Evolutionary conservation across 495 filamentous ascomycete genomes (phyloP).

Genomic region (Neurospora intermedia): DNA sequence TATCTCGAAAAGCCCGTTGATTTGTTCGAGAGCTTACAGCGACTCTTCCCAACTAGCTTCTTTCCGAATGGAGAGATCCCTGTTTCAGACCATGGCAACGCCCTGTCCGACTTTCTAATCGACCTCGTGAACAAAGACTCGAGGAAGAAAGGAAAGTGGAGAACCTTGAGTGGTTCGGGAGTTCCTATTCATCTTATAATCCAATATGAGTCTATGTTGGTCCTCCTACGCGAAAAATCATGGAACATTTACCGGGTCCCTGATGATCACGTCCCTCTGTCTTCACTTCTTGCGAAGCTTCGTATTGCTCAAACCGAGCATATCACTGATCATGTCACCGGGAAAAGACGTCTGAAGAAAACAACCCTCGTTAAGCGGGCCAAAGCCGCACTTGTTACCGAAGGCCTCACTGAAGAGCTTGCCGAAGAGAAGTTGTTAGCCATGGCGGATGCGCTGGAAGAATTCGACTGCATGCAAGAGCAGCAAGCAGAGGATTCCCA

Average conservation of each 20-base stretch:
- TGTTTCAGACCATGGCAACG: conserved; percentile 17
- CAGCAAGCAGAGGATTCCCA: not conserved
- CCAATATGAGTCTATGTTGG: not conserved
- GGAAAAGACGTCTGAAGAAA: conserved; percentile 13
- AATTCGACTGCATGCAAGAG: not conserved
- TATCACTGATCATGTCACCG: conserved; percentile 17
- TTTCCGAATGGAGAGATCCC: conserved; percentile 24
- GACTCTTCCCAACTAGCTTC: conserved; percentile 9
- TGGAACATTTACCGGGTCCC: conserved; percentile 23
- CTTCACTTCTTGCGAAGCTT: conserved; percentile 9
- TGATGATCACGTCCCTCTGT: conserved; percentile 18
- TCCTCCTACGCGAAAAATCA: conserved; percentile 4
- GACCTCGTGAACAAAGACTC: not conserved
- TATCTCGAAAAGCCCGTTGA: conserved; percentile 22
- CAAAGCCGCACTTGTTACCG: not conserved
- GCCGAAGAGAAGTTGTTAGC: not conserved
- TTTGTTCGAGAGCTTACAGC: not conserved
- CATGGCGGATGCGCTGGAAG: not conserved
- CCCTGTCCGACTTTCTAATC: not conserved
- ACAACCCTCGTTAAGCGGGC: conserved; percentile 24
- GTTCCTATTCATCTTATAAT: not conserved
- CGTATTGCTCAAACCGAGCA: conserved; percentile 19
- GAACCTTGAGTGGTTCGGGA: not conserved
- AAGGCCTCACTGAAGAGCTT: not conserved
- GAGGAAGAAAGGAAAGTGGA: not conserved